phyloP scores from a whole-genome alignment of 495 filamentous ascomycete species.

The Tetracladium marchalianum region DNA sequence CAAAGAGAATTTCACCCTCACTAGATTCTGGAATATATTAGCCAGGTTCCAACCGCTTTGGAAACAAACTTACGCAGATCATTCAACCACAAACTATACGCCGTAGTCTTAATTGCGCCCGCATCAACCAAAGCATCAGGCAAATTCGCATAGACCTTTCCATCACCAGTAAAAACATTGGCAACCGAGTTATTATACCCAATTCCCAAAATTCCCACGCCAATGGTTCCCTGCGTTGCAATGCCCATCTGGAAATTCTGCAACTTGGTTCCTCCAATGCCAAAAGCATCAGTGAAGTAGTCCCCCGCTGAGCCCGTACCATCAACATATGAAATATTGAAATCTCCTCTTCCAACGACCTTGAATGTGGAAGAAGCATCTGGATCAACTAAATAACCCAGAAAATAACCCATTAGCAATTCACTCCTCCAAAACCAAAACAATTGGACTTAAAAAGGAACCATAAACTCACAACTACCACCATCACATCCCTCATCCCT shows the following conservation, averaged over 20 bases:
- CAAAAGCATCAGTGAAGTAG: slow-evolving; percentile 71
- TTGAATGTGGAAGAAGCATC: slow-evolving; percentile 57
- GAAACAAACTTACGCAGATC: slow-evolving; percentile 44
- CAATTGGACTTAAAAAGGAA: neutral
- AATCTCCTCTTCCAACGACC: slow-evolving; percentile 51
- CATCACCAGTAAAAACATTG: slow-evolving; percentile 38
- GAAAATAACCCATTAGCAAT: neutral
- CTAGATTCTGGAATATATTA: slow-evolving; percentile 30
- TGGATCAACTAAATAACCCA: slow-evolving; percentile 40
- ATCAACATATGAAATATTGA: slow-evolving; percentile 86
- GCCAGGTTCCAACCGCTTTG: neutral
- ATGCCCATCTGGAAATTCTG: slow-evolving; percentile 76
- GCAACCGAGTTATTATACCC: slow-evolving; percentile 78
- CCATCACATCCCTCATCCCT: slow-evolving; percentile 28
- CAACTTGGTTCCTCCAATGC: slow-evolving; percentile 56
- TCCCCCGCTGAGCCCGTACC: slow-evolving; percentile 65
- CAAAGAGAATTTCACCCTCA: slow-evolving; percentile 82
- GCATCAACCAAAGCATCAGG: slow-evolving; percentile 64
- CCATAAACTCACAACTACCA: slow-evolving; percentile 33
- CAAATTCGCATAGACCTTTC: slow-evolving; percentile 62
- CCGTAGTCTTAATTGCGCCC: slow-evolving; percentile 65
- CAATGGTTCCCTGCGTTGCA: slow-evolving; percentile 58
- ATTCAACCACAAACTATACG: slow-evolving; percentile 87
- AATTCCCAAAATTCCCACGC: slow-evolving; percentile 77
- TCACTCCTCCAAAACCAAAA: neutral